Evolutionary conservation across 208 protist genomes (phyloP), one percentile per base, ranked within the genome.

Genomic region (Crithidia thermophila): DNA sequence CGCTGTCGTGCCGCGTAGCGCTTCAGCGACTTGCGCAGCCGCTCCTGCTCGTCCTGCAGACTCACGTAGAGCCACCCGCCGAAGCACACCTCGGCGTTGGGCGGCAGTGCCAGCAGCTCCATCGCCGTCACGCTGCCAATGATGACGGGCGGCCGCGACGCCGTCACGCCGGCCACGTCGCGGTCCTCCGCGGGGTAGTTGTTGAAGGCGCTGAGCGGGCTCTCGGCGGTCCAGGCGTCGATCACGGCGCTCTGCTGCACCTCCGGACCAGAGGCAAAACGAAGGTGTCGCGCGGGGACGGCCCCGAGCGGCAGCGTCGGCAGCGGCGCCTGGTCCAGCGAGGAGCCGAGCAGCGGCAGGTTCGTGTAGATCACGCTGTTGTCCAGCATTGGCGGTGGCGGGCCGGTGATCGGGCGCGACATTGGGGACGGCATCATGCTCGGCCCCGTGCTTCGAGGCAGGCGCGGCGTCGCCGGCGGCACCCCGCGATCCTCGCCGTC

Each of bases 41-140:
- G 81, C 33, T 73, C 51, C 43, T 86, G 84, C 53, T 90, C 84
- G 43, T 90, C 84, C 40, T 87, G 66, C 55, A 90, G 61, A 34
- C 81, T 87, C 16, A 90, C 58, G 47, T 85, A 80, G 21, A 84
- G 69, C 76, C 81, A 90, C 8, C 84, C 75, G 14, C 84, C 84
- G 45, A 90, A 70, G 67, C 78, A 90, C 10, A 90, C 21, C 66
- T 90, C 81, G 4, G 81, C 81, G 34, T 87, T 86, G 30, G 55
- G 59, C 37, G 81, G 81, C 36, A 90, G 73, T 11, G 66, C 49
- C 31, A 74, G 72, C 42, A 90, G 73, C 61, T 90, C 84, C 36
- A 73, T 60, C 21, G 79, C 81, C 14, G 72, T 76, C 27, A 90
- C 75, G 39, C 72, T 85, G 56, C 75, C 80, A 39, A 90, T 61